Percentiles rank a stretch among this genome's conserved stretches.
phyloP scores from a whole-genome alignment of 768 basidiomycete genomes.

The Lentinus tigrinus region DNA sequence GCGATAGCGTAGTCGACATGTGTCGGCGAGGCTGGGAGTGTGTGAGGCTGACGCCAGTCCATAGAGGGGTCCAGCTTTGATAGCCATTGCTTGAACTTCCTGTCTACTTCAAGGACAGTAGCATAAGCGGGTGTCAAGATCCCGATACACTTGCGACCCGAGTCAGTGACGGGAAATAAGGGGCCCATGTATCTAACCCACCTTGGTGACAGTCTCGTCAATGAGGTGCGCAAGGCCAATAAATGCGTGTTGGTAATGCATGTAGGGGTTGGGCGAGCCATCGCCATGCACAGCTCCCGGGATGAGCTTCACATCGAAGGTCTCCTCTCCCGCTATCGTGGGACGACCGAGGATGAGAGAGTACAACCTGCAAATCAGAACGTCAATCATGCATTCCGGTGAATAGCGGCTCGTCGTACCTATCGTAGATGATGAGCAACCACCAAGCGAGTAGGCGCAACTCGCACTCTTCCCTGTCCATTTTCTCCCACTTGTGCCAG shows the following conservation, averaged over 20 bases:
- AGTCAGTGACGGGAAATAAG: neutral
- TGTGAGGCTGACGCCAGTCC: constrained; percentile 30
- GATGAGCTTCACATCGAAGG: constrained; percentile 37
- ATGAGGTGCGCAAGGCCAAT: constrained; percentile 40
- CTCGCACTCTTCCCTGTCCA: constrained; percentile 25
- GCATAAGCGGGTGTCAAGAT: constrained; percentile 24
- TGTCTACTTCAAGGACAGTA: constrained; percentile 42
- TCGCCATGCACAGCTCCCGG: constrained; percentile 19
- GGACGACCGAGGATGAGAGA: constrained; percentile 48
- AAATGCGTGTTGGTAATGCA: constrained; percentile 36
- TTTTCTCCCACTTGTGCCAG: constrained; percentile 27
- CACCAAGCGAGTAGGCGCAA: constrained; percentile 26
- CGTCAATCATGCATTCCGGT: constrained; percentile 8
- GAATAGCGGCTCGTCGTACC: constrained; percentile 10
- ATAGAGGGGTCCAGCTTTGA: constrained; percentile 40
- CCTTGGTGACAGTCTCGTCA: constrained; percentile 43
- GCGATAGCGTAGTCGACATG: constrained; percentile 33
- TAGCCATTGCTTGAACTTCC: constrained; percentile 45
- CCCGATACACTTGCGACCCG: constrained; percentile 18
- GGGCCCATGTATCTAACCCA: constrained; percentile 18
- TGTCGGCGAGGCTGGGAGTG: constrained; percentile 1
- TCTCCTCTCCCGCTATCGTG: constrained; percentile 36
- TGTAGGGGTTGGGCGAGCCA: constrained; percentile 34
- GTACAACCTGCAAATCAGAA: constrained; percentile 32
- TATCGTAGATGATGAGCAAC: constrained; percentile 22